These are phyloP conservation scores for Aspergillus vadensis DNA, from an alignment of 2,329 filamentous ascomycete species.

Conservation along the genomic window DNA sequence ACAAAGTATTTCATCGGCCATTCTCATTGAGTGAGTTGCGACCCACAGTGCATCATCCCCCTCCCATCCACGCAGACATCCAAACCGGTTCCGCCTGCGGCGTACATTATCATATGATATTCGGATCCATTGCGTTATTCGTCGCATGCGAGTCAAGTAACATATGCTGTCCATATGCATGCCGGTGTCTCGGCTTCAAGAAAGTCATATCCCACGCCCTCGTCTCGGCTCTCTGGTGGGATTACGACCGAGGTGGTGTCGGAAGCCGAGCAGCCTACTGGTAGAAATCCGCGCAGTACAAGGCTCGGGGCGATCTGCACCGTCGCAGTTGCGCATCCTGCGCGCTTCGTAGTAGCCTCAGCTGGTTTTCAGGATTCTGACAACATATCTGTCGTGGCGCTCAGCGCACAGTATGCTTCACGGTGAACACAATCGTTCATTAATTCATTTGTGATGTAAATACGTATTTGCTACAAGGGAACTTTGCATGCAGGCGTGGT, in stretches of 20 bases:
- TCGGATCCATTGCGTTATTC: not conserved
- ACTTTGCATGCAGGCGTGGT: too few species aligned
- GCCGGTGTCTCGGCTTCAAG: not conserved
- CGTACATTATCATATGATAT: not conserved
- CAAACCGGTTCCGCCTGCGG: not conserved
- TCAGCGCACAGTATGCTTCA: not conserved
- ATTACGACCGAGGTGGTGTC: not conserved
- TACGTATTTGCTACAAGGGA: not conserved
- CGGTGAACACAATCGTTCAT: not conserved
- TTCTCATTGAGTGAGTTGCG: not conserved
- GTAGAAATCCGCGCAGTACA: not conserved
- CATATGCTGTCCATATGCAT: not conserved
- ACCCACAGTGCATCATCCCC: constrained; percentile 1
- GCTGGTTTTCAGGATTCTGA: not conserved
- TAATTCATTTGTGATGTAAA: not conserved
- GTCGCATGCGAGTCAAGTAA: not conserved
- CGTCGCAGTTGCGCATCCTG: not conserved
- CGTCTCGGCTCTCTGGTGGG: not conserved
- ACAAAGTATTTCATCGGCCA: not conserved
- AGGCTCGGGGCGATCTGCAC: not conserved
- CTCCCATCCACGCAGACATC: not conserved
- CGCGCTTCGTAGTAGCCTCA: not conserved
- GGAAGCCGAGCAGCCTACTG: not conserved
- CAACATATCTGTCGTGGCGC: not conserved
- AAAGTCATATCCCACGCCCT: not conserved